Base-by-base conservation (phyloP, 2,329 filamentous ascomycete species). In the Botrytis pseudocinerea region DNA sequence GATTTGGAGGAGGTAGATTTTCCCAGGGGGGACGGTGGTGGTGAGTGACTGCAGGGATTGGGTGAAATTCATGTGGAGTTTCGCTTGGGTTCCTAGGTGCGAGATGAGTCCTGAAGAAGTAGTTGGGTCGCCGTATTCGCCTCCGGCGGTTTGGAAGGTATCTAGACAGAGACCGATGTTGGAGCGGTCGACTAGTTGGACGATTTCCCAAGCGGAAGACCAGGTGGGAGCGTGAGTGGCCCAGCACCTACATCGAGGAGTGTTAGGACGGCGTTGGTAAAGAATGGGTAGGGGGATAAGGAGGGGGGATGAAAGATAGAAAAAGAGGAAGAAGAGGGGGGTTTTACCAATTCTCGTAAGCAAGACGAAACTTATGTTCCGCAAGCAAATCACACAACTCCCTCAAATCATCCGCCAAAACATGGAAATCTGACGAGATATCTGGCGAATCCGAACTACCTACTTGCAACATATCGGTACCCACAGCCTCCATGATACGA, bases 111-210 rank as follows among this genome's bases (percentile, higher is more conserved):
- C 92, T 0, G 88, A 89, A 1, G 80, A 71, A 0, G 90, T 92
- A 0, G 87, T 90, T 0, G 92, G 92, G 76, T 94, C 91, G 0
- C 85, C 92, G 87, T 88, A 94, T 79, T 95, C 92, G 1, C 90
- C 88, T 0, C 91, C 92, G 0, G 88, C 90, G 2, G 88, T 91
- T 79, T 95, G 92, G 82, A 95, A 95, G 0, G 92, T 94, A 77
- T 95, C 92, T 1, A 95, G 86, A 76, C 92, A 95, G 0, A 95
- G 83, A 0, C 92, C 92, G 18, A 94, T 84, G 74, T 95, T 94
- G 0, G 85, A 84, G 4, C 89, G 82, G 76, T 92, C 83, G 2
- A 90, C 90, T 62, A 84, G 84, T 75, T 87, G 79, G 6, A 93
- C 90, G 20, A 94, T 90, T 2, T 87, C 83, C 91, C 91, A 94